Base-by-base conservation (phyloP, 169 alveolate genomes). In the Plasmodium cynomolgi region DNA sequence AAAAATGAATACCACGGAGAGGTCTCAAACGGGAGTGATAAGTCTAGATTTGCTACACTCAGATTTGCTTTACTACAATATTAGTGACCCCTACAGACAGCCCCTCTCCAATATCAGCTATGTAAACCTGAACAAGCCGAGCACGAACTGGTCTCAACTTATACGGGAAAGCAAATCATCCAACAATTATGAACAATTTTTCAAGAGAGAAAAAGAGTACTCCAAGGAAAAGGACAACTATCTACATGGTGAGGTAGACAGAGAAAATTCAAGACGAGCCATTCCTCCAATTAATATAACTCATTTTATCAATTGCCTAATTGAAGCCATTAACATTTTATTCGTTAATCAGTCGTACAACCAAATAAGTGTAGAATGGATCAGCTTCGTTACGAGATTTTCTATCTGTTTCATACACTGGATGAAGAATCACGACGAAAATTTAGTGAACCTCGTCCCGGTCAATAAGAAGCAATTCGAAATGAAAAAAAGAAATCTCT, bases 371-470 rank as follows among this genome's bases (percentile, higher is more conserved):
- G 95, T 91, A 34, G 95, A 91, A 54, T 91, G 95, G 95, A 41
- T 91, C 13, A 91, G 95, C 58, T 91, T 91, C 75, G 81, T 91
- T 41, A 83, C 72, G 41, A 50, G 95, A 83, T 91, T 91, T 91
- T 91, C 95, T 34, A 71, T 91, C 33, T 91, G 95, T 34, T 83
- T 91, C 83, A 83, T 91, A 81, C 95, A 91, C 39, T 91, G 91
- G 91, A 82, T 91, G 92, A 91, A 91, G 62, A 91, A 91, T 20
- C 85, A 91, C 41, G 92, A 91, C 62, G 92, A 91, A 72, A 81
- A 82, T 4, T 33, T 82, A 82, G 41, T 79, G 23, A 71, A 91
- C 34, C 33, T 91, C 0, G 72, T 83, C 3, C 95, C 95, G 2
- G 20, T 91, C 50, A 91, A 41, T 82, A 54, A 75, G 37, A 91